Evolutionary conservation across 176 grass and related monocot species (phyloP).

Genomic region (Zizania latifolia): DNA sequence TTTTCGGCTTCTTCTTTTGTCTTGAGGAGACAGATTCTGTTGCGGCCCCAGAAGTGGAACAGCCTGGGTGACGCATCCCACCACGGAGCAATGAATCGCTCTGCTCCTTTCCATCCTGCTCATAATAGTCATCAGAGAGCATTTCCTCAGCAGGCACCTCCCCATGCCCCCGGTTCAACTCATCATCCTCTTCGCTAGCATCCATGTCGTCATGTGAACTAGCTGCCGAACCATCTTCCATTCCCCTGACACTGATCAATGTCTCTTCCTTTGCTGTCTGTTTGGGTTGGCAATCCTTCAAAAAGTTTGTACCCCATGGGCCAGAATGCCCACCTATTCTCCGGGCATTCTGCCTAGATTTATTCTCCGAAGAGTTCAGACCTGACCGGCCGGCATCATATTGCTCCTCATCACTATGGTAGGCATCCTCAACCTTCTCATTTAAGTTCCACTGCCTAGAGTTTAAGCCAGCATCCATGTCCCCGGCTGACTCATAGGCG

Average conservation of each 20-base stretch:
- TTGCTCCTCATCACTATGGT: slow-evolving; percentile 56
- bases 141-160: slow-evolving; percentile 81
- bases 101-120: slow-evolving; percentile 83
- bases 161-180: slow-evolving; percentile 41
- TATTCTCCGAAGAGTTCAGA: slow-evolving; percentile 30
- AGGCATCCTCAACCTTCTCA: slow-evolving; percentile 61
- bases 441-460: slow-evolving; percentile 63
- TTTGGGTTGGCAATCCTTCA: slow-evolving; percentile 63
- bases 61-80: slow-evolving; percentile 44
- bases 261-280: slow-evolving; percentile 27
- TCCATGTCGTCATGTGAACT: slow-evolving; percentile 53
- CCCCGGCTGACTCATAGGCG: slow-evolving; percentile 38
- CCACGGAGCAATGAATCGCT: slow-evolving; percentile 56
- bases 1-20: slow-evolving; percentile 56
- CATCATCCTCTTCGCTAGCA: slow-evolving; percentile 48
- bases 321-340: slow-evolving; percentile 39
- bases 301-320: slow-evolving; percentile 70
- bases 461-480: slow-evolving; percentile 49
- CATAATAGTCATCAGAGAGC: slow-evolving; percentile 95
- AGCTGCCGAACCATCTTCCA: slow-evolving; percentile 24
- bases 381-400: slow-evolving; percentile 22
- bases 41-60: slow-evolving; percentile 46
- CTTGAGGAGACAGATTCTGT: slow-evolving; percentile 40
- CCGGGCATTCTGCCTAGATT: slow-evolving; percentile 31
- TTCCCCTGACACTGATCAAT: slow-evolving; percentile 25